Evolutionary conservation across 1,284 basidiomycete species (phyloP), one percentile per base, ranked within the genome.

Genomic region (Heterobasidion occidentale): DNA sequence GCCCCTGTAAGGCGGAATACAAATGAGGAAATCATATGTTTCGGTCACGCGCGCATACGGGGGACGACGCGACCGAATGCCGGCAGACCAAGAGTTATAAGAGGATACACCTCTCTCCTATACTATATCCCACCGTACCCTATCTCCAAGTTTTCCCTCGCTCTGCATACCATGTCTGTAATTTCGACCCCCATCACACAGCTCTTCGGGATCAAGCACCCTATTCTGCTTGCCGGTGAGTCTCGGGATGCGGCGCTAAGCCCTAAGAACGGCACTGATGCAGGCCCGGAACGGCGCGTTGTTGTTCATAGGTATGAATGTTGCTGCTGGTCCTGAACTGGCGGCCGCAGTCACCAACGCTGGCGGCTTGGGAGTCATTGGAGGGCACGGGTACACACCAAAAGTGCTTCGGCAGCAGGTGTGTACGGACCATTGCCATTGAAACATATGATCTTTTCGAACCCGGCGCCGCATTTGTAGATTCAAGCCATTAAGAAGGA

Each of bases 271-370:
- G 19, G n/a, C 27, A 38, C 8, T 27, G 27, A 27, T 27, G 27
- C 27, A 5, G 27, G 8, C 8, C 17, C 9, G 20, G 50, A 42
- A 27, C 48, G 8, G 19, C 9, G 14, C 19, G 7, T 44, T 17
- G 3, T 12, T 11, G 17, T 34, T 17, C 46, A 27, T 42, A 74
- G 88, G 90, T 17, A 92, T 93, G 91, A 92, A 93, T 66, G 87
- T 91, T 17, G 90, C 90, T 42, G 89, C 92, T 51, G 92, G 92
- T 15, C 90, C 92, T 17, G 88, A 91, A 68, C 80, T 94, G 17
- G 88, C 90, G 17, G 92, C 92, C 49, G 92, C 90, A 44, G 90
- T 92, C 55, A 88, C 85, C 44, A 94, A 94, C 64, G 92, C 90
- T 38, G 90, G 90, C 49, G 92, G 92, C 52, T 67, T 95, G 36